These are phyloP conservation scores for Paraphaeosphaeria minitans DNA, from an alignment of 2,329 filamentous ascomycete genomes.

Conservation along the genomic window DNA sequence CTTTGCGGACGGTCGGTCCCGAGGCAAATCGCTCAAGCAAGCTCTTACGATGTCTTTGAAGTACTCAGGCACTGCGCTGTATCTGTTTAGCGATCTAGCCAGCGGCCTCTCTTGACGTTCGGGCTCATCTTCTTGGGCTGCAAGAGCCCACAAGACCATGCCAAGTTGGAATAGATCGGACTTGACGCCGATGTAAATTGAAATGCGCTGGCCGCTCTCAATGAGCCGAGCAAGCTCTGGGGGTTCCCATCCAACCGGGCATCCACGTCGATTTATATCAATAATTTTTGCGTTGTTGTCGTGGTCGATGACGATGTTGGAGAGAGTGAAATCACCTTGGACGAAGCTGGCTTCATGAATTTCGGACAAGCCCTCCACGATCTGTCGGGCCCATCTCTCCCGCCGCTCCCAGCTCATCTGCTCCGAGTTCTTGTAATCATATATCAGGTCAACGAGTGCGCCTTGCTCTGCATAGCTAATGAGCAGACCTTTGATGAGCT, in stretches of 20 bases:
- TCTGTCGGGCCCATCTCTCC: conserved; percentile 88
- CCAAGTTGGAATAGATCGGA: conserved; percentile 95
- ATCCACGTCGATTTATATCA: conserved; percentile 96
- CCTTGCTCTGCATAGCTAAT: conserved; percentile 88
- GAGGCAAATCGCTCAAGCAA: conserved; percentile 77
- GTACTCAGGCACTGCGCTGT: conserved; percentile 72
- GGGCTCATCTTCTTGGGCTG: conserved; percentile 86
- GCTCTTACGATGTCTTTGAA: conserved; percentile 76
- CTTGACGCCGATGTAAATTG: conserved; percentile 98
- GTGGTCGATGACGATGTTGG: conserved; percentile 92
- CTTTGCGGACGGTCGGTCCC: conserved; percentile 73
- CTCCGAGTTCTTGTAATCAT: conserved; percentile 67
- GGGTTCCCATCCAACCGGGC: conserved; percentile 96
- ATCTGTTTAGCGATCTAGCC: conserved; percentile 42
- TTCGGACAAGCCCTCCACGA: conserved; percentile 84
- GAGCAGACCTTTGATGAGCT: conserved; percentile 82
- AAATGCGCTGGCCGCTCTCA: conserved; percentile 84
- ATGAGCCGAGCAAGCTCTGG: conserved; percentile 87
- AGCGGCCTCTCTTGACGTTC: conserved; percentile 75
- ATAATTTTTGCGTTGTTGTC: conserved; percentile 92
- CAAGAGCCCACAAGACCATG: conserved; percentile 95
- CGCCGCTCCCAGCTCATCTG: conserved; percentile 71
- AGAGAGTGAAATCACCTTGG: conserved; percentile 95
- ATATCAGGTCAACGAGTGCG: conserved; percentile 87
- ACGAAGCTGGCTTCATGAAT: conserved; percentile 97